Evolutionary conservation across 1,139 yeast genomes (phyloP), one percentile per base, ranked within the genome.

Genomic region (Kodamaea sp.): DNA sequence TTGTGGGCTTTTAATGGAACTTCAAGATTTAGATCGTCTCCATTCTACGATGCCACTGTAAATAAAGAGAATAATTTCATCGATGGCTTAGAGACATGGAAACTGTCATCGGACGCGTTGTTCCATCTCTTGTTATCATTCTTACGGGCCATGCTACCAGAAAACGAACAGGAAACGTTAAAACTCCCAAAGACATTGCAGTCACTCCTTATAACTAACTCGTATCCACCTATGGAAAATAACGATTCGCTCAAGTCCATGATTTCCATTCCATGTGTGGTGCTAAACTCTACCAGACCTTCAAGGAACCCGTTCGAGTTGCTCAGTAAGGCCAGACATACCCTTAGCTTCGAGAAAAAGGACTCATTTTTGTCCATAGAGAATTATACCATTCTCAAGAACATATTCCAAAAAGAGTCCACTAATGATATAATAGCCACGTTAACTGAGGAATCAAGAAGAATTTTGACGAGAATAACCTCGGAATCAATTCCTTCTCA

Each of bases 31-130:
- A 32, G 43, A 21, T 39, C 47, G 22, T 59, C 67, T 5, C 65
- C 71, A 7, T 68, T 68, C 37, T 68, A 56, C 44, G 74, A 69
- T 46, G 75, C 74, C 2, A 69, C 74, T 4, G 25, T 55, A n/a
- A 43, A 46, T 11, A 46, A 48, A 22, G 76, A 70, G 35, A 50
- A 53, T 36, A 67, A 68, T 23, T 87, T 85, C 53, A 73, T 75
- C 25, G 82, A 85, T 43, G 96, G 96, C 2, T 58, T 88, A 33
- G 77, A 78, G 24, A 74, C 76, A 32, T 88, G 96, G 96, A 66
- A 80, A 32, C 78, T 84, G 2, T 87, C 90, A 2, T 82, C 95
- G 5, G 89, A 85, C 51, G 96, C 96, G 0, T 76, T 87, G 59
- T 85, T 86, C 51, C 97, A 89, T 57, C 59, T 89, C 27, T 68